These are phyloP conservation scores for Luvunga scandens DNA, from an alignment of 345 rosid genomes.

Conservation along the genomic window DNA sequence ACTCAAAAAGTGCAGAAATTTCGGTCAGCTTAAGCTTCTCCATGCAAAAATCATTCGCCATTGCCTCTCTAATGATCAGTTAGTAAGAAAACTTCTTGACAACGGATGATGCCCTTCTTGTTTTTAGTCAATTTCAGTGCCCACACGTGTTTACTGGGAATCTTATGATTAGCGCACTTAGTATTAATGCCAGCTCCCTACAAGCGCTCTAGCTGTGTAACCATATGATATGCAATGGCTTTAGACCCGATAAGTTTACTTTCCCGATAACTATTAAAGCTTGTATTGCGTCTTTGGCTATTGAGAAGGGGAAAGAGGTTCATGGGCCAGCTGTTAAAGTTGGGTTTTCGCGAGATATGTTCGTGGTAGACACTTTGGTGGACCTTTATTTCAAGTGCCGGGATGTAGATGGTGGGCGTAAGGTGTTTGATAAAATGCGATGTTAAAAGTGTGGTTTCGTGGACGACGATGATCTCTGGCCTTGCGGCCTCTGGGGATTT, in stretches of 20 bases:
- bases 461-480: conserved; percentile 71
- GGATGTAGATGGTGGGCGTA: conserved; percentile 37
- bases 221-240: conserved; percentile 44
- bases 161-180: conserved; percentile 59
- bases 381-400: conserved; percentile 59
- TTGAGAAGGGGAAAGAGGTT: conserved; percentile 45
- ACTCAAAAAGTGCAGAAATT: conserved; percentile 43
- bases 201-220: conserved; percentile 55
- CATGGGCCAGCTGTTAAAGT: conserved; percentile 58
- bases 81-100: conserved; percentile 48
- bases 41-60: conserved; percentile 54
- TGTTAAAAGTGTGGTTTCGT: conserved; percentile 51
- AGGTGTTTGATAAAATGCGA: conserved; percentile 56
- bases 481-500: conserved; percentile 46
- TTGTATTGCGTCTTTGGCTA: conserved; percentile 36
- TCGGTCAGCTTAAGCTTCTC: conserved; percentile 54
- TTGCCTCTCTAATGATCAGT: conserved; percentile 44
- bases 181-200: conserved; percentile 28
- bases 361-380: conserved; percentile 57
- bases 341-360: conserved; percentile 46
- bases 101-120: conserved; percentile 44
- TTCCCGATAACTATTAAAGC: conserved; percentile 68
- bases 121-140: conserved; percentile 40
- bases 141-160: conserved; percentile 68
- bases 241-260: conserved; percentile 61